Conservation (phyloP, 139 green algal species). For the Picochlorum sp. region DNA sequence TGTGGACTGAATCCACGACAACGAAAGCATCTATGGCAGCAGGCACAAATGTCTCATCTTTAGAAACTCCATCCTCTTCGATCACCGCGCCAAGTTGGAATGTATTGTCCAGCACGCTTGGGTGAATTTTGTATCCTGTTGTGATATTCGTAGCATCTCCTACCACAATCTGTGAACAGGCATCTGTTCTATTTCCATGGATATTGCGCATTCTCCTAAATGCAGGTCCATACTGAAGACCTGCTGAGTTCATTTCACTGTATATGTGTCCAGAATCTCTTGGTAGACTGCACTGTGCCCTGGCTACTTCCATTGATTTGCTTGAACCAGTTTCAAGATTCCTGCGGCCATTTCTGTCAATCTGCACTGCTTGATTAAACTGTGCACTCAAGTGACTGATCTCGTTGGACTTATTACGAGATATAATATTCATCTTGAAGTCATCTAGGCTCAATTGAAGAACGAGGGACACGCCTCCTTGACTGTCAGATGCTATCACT, state of each 20-base stretch:
- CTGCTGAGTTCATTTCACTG: conserved; percentile 30
- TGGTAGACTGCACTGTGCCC: conserved; percentile 31
- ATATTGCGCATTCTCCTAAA: conserved; percentile 36
- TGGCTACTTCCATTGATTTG: conserved; percentile 22
- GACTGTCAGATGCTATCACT: conserved; percentile 18
- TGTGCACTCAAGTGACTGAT: neutral
- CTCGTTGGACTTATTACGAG: neutral
- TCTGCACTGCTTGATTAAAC: no score
- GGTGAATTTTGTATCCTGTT: conserved; percentile 14
- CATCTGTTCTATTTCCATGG: conserved; percentile 4
- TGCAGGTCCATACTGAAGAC: conserved; percentile 56
- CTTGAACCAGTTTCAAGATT: no score
- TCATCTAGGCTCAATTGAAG: conserved; percentile 6
- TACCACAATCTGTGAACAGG: neutral
- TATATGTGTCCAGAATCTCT: conserved; percentile 30
- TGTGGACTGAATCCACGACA: neutral
- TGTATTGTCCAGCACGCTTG: conserved; percentile 27
- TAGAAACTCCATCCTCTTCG: conserved; percentile 8
- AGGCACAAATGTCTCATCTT: conserved; percentile 37
- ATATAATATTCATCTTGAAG: conserved; percentile 26
- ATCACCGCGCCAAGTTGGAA: conserved; percentile 50
- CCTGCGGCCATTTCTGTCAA: no score
- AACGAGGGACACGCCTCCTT: neutral
- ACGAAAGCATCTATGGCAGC: conserved; percentile 32
- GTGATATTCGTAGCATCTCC: neutral